Percentiles rank a stretch among this genome's conserved stretches.
Evolutionary conservation across 2,329 filamentous ascomycete species (phyloP).

Genomic region (Ceratocystis smalleyi): DNA sequence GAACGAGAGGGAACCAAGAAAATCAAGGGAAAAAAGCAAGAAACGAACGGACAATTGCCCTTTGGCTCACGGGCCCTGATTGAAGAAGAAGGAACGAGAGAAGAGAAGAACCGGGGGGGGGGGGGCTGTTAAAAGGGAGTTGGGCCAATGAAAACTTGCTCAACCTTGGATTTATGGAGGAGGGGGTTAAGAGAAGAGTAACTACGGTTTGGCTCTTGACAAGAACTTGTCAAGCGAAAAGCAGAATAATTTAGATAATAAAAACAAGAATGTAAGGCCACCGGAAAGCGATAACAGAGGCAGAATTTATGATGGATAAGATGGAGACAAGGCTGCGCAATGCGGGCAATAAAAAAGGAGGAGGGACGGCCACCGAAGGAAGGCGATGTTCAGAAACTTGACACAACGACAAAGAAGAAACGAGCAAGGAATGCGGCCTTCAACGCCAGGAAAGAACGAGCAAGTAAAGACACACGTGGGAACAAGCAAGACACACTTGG

Average conservation of each 20-base stretch:
- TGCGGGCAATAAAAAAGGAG: not conserved
- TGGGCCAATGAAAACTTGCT: conserved; percentile 35
- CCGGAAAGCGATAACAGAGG: not conserved
- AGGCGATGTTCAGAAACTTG: not conserved
- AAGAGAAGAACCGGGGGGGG: conserved; percentile 15
- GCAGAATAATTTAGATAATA: not conserved
- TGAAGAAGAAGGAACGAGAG: not conserved
- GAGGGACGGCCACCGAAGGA: not conserved
- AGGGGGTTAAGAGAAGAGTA: not conserved
- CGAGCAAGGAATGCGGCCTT: not conserved
- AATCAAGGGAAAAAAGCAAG: not conserved
- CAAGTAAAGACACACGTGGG: not conserved
- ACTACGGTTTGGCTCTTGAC: too few species aligned
- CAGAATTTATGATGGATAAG: not conserved
- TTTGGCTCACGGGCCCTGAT: conserved; percentile 9
- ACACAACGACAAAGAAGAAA: not conserved
- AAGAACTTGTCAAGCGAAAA: not conserved
- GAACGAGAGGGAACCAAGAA: not conserved
- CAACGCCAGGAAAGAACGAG: not conserved
- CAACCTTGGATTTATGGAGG: conserved; percentile 18
- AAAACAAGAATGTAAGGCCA: not conserved
- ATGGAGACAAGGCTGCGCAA: not conserved
- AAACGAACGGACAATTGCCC: not conserved
- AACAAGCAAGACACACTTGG: not conserved
- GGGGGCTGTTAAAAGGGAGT: not conserved